These are phyloP conservation scores for Plasmodium cynomolgi DNA, from an alignment of 169 alveolate species.

Conservation along the genomic window DNA sequence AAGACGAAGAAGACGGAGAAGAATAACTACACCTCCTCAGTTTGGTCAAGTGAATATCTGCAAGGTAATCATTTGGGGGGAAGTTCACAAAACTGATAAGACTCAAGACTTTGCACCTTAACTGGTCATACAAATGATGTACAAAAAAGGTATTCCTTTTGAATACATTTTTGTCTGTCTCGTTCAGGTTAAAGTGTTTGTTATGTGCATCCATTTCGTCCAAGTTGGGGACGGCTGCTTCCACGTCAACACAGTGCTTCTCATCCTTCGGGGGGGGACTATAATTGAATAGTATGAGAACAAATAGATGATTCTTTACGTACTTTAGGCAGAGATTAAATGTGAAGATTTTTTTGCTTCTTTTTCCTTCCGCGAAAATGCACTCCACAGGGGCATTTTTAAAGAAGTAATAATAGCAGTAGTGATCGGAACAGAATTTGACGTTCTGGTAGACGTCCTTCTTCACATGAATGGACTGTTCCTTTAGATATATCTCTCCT, in stretches of 20 bases:
- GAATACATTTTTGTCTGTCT: slow-evolving; percentile 57
- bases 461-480: slow-evolving; percentile 17
- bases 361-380: background rate
- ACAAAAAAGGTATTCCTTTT: slow-evolving; percentile 61
- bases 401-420: slow-evolving; percentile 50
- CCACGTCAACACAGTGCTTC: background rate
- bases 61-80: slow-evolving; percentile 13
- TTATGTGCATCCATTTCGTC: slow-evolving; percentile 27
- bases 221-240: background rate
- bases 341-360: background rate
- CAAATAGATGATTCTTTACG: slow-evolving; percentile 6
- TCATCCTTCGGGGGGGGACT: background rate
- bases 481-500: slow-evolving; percentile 34
- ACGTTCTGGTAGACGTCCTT: slow-evolving; percentile 4
- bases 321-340: slow-evolving; percentile 18
- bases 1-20: too few species aligned
- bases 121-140: slow-evolving; percentile 19
- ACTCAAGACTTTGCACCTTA: slow-evolving; percentile 21
- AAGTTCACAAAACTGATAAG: slow-evolving; percentile 7
- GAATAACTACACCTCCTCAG: background rate
- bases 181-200: slow-evolving; percentile 48
- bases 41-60: slow-evolving; percentile 25
- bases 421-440: background rate
- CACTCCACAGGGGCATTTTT: slow-evolving; percentile 22
- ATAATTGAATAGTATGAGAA: slow-evolving; percentile 9